These are phyloP conservation scores for Allium fistulosum DNA, from an alignment of 106 monocot species.

Conservation along the genomic window DNA sequence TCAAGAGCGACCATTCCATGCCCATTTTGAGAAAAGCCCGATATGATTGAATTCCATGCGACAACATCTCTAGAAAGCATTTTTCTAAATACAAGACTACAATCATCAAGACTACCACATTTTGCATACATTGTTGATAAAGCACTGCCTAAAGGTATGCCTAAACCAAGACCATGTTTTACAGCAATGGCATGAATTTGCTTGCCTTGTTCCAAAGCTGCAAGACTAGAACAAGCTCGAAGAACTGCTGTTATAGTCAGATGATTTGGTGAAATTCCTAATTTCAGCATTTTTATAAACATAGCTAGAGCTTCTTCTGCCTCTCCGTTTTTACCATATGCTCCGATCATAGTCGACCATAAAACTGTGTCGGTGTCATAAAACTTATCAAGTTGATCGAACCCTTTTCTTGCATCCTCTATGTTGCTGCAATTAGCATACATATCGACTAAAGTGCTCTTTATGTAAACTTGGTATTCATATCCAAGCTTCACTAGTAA, in stretches of 20 bases:
- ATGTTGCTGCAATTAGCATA: slow-evolving; percentile 55
- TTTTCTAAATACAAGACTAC: slow-evolving; percentile 27
- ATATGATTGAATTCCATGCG: slow-evolving; percentile 60
- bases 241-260: slow-evolving; percentile 44
- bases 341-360: slow-evolving; percentile 72
- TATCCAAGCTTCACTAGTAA: slow-evolving; percentile 38
- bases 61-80: slow-evolving; percentile 34
- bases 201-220: slow-evolving; percentile 46
- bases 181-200: slow-evolving; percentile 50
- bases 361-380: slow-evolving; percentile 41
- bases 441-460: slow-evolving; percentile 53
- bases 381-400: slow-evolving; percentile 22
- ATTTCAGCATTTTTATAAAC: slow-evolving; percentile 45
- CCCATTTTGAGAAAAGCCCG: slow-evolving; percentile 50
- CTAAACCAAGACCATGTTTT: slow-evolving; percentile 21
- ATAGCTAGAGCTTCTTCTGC: slow-evolving; percentile 42
- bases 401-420: slow-evolving; percentile 43
- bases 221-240: slow-evolving; percentile 41
- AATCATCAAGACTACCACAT: slow-evolving; percentile 45
- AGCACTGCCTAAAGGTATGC: slow-evolving; percentile 44
- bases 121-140: slow-evolving; percentile 52
- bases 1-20: slow-evolving; percentile 28
- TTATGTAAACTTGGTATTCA: slow-evolving; percentile 41
- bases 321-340: slow-evolving; percentile 38
- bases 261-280: slow-evolving; percentile 49